These are phyloP conservation scores for Naganishia liquefaciens DNA, from an alignment of 1,284 basidiomycete species.

Conservation along the genomic window DNA sequence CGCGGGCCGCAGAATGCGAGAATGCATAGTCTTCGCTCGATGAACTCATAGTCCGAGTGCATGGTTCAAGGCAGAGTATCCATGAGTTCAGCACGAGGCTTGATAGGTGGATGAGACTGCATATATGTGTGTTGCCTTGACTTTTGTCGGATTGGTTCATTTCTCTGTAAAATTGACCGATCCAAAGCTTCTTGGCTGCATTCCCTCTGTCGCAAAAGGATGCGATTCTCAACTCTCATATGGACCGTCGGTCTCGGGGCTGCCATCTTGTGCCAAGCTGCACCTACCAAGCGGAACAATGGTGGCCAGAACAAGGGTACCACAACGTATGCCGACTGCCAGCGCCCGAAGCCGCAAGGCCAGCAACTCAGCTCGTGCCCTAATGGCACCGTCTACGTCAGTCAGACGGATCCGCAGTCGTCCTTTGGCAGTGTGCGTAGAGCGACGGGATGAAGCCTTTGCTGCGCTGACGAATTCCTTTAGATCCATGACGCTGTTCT, in stretches of 20 bases:
- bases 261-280: conserved; percentile 6
- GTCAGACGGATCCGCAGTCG: conserved; percentile 31
- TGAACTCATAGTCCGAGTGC: too few relatives aligned
- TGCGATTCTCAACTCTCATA: conserved; percentile 7
- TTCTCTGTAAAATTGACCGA: too few relatives aligned
- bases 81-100: too few relatives aligned
- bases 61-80: too few relatives aligned
- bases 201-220: not conserved
- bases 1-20: too few relatives aligned
- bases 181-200: too few relatives aligned
- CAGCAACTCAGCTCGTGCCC: conserved; percentile 29
- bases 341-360: conserved; percentile 29
- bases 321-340: conserved; percentile 25
- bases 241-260: not conserved
- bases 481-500: conserved; percentile 29
- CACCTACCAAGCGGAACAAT: conserved; percentile 20
- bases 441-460: not conserved
- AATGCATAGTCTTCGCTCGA: not conserved
- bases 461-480: not conserved
- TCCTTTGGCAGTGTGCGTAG: conserved; percentile 25
- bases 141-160: too few relatives aligned
- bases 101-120: too few relatives aligned
- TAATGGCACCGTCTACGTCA: conserved; percentile 29
- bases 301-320: not conserved
- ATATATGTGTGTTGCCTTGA: too few relatives aligned